Evolutionary conservation across 495 filamentous ascomycete species (phyloP).

Genomic region (Aspergillus panamensis): DNA sequence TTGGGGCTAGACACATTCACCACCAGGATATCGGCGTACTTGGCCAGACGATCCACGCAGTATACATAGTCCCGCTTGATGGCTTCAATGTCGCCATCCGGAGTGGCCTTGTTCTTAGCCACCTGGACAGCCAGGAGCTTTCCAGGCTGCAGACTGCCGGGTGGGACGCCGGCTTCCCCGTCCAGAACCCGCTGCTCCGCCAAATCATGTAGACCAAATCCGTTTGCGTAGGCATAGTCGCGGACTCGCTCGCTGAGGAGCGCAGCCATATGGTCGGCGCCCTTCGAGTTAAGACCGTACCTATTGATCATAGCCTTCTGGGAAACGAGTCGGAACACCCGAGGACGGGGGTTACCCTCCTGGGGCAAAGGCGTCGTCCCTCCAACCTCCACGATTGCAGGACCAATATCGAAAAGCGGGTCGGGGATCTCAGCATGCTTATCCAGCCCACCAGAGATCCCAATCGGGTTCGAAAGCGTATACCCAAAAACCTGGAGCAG

Average conservation of each 20-base stretch:
- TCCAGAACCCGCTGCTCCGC: constrained; percentile 71
- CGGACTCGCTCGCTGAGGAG: constrained; percentile 73
- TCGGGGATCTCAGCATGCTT: constrained; percentile 88
- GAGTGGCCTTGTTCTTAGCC: constrained; percentile 92
- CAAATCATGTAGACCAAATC: constrained; percentile 57
- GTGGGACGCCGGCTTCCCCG: constrained; percentile 59
- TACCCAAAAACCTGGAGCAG: constrained; percentile 75
- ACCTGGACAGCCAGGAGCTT: constrained; percentile 87
- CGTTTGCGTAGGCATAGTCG: constrained; percentile 66
- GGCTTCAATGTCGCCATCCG: constrained; percentile 77
- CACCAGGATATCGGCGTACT: constrained; percentile 88
- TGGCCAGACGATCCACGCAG: constrained; percentile 75
- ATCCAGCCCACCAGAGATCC: constrained; percentile 88
- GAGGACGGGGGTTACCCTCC: constrained; percentile 77
- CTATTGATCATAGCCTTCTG: constrained; percentile 89
- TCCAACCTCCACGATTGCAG: constrained; percentile 83
- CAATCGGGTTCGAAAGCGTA: constrained; percentile 76
- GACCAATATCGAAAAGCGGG: constrained; percentile 74
- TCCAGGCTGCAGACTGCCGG: constrained; percentile 71
- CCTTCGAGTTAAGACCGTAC: constrained; percentile 89
- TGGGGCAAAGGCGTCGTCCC: constrained; percentile 84
- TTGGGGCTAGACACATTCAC: constrained; percentile 98
- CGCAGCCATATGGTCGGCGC: constrained; percentile 80
- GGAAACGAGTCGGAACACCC: constrained; percentile 79
- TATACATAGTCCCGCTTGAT: constrained; percentile 81